Base-by-base conservation (phyloP, 1,284 basidiomycete species). In the Microbotryomycetes sp. region DNA sequence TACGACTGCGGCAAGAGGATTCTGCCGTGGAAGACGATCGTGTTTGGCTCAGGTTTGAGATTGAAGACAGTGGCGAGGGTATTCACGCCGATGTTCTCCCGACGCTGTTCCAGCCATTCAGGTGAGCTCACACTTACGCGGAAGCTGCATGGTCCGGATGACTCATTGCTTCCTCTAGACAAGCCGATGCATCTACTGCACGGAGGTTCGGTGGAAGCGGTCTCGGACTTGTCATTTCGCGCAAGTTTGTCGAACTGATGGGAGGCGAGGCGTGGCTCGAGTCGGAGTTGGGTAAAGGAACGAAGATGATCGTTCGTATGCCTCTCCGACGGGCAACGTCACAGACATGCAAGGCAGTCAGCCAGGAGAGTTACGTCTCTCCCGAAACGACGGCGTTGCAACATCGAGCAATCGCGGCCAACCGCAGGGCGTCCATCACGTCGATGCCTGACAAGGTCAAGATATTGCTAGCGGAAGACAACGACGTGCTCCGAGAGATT, bases 1-100 rank as follows among this genome's bases (percentile, higher is more conserved):
- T 76, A 23, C 60, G 66, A 0, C 64, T 73, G 53, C 59, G 64
- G 31, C 70, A 71, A 52, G 64, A n/a, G n/a, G n/a, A n/a, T n/a
- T n/a, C 64, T 0, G 68, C 62, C 28, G 71, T 73, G 56, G 66
- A 68, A 28, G 58, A 61, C 11, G 65, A 66, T 27, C 61, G 52
- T 41, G 54, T 74, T 2, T 59, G 69, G 45, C 68, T 72, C 21
- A 64, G 65, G 31, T 75, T 73, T 45, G 69, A 73, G 45, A 66
- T 75, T 21, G 66, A 67, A 28, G 74, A 75, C 54, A 73, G 73
- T 7, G 74, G 74, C 23, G 71, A 71, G 30, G 74, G 74, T 57
- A 75, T 75, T 52, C 70, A 68, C 13, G 63, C 71, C 23, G 60
- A 64, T 23, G 67, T 68, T 27, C 62, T 74, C 30, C 64, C 67